phyloP scores from a whole-genome alignment of 163 green algal genomes.

The Coccomyxa subellipsoidea region DNA sequence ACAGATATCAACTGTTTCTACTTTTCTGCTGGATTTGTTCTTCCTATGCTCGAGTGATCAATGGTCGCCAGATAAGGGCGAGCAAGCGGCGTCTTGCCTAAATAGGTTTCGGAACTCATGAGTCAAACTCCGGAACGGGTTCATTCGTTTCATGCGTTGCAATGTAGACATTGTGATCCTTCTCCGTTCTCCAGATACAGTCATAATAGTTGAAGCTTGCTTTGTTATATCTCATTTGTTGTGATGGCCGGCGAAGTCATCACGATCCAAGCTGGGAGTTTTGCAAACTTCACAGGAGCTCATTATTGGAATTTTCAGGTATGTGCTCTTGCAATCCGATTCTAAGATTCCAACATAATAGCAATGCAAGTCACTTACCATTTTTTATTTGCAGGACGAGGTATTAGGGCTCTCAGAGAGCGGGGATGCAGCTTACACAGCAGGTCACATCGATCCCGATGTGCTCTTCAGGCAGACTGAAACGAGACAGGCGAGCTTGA shows the following conservation, averaged over 20 bases:
- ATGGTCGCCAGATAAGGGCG: not conserved
- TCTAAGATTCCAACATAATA: too few species aligned
- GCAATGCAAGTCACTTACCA: too few species aligned
- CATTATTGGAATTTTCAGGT: conserved; percentile 91
- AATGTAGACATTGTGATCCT: too few species aligned
- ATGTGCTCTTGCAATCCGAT: too few species aligned
- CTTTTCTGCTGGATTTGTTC: too few species aligned
- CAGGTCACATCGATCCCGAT: conserved; percentile 36
- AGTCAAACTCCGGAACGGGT: too few species aligned
- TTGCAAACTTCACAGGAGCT: conserved; percentile 71
- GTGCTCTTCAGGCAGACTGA: conserved; percentile 41
- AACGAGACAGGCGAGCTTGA: not conserved
- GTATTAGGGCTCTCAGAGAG: conserved; percentile 39
- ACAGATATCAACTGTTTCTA: too few species aligned
- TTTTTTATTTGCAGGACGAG: conserved; percentile 64
- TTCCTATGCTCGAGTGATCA: not conserved
- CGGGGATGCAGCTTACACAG: conserved; percentile 23
- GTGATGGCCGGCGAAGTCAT: conserved; percentile 53
- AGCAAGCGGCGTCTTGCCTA: not conserved
- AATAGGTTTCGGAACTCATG: not conserved
- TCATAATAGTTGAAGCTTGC: too few species aligned
- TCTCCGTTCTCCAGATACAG: not conserved
- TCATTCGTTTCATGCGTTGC: too few species aligned
- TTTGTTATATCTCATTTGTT: not conserved
- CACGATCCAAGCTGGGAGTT: conserved; percentile 69